Conservation (phyloP, 106 monocot species). For the Agapanthus africanus region DNA sequence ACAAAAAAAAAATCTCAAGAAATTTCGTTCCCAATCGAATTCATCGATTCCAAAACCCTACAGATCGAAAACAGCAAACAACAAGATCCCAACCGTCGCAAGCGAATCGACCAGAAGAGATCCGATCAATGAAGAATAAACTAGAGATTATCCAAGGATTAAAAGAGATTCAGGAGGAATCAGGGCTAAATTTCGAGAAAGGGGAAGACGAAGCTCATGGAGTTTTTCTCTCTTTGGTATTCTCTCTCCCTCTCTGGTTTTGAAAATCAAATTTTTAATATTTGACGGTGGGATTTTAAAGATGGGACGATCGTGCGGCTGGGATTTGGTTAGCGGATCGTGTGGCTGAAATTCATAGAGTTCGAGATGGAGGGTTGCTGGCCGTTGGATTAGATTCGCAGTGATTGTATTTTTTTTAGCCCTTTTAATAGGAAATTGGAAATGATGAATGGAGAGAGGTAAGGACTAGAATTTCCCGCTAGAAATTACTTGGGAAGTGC, state of each 20-base stretch:
- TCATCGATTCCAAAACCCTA: slow-evolving; percentile 5
- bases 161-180: not conserved
- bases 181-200: not conserved
- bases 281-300: slow-evolving; percentile 19
- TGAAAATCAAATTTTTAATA: slow-evolving; percentile 61
- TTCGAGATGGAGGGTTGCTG: slow-evolving; percentile 6
- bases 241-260: slow-evolving; percentile 68
- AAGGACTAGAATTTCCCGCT: too few species aligned
- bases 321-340: not conserved
- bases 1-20: not conserved
- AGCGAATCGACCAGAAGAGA: not conserved
- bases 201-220: slow-evolving; percentile 11
- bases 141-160: not conserved
- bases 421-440: too few species aligned
- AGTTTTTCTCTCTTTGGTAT: slow-evolving; percentile 1
- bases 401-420: too few species aligned
- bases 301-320: slow-evolving; percentile 17
- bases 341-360: slow-evolving; percentile 44
- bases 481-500: too few species aligned
- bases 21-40: not conserved
- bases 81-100: not conserved
- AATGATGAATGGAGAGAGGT: too few species aligned
- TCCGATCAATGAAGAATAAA: not conserved
- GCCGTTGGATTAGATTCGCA: slow-evolving; percentile 40
- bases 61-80: not conserved